A percentile compares a stretch with the other conserved stretches of the same genome.
Conservation (phyloP, 1,139 yeast genomes). For the Hansenula sp. region DNA sequence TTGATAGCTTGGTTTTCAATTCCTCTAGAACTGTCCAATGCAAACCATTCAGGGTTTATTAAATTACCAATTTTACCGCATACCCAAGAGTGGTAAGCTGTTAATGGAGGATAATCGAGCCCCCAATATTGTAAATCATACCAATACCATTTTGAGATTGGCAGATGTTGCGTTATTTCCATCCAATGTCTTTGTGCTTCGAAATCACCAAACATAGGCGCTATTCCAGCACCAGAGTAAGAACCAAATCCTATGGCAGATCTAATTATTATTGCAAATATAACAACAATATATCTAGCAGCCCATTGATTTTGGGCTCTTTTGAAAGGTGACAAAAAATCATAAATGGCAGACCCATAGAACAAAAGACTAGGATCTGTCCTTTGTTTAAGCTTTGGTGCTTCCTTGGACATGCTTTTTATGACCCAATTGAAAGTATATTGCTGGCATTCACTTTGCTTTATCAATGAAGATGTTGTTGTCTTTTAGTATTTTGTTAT, state of each 20-base stretch:
- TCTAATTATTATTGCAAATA: conserved; percentile 72
- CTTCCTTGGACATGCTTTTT: not conserved
- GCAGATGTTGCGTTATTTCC: conserved; percentile 80
- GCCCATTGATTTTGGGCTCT: conserved; percentile 88
- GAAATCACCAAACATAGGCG: conserved; percentile 91
- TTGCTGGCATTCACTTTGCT: no score
- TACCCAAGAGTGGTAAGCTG: conserved; percentile 88
- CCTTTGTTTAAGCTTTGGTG: not conserved
- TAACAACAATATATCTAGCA: conserved; percentile 71
- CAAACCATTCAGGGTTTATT: conserved; percentile 73
- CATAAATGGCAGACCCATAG: conserved; percentile 51
- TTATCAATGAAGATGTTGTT: no score
- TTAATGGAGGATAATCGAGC: conserved; percentile 93
- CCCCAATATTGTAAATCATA: conserved; percentile 95
- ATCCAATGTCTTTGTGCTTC: conserved; percentile 99
- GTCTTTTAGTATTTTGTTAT: no score
- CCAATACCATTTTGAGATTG: conserved; percentile 79
- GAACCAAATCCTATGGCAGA: conserved; percentile 89
- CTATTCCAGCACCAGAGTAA: conserved; percentile 64
- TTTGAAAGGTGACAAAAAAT: conserved; percentile 55
- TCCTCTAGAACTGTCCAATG: conserved; percentile 69
- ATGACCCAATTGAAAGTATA: not conserved
- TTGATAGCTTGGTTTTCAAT: conserved; percentile 64
- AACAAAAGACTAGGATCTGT: conserved; percentile 24
- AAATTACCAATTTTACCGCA: conserved; percentile 69